Evolutionary conservation across 2,329 filamentous ascomycete species (phyloP), one percentile per base, ranked within the genome.

Genomic region (Exophiala viscosa): DNA sequence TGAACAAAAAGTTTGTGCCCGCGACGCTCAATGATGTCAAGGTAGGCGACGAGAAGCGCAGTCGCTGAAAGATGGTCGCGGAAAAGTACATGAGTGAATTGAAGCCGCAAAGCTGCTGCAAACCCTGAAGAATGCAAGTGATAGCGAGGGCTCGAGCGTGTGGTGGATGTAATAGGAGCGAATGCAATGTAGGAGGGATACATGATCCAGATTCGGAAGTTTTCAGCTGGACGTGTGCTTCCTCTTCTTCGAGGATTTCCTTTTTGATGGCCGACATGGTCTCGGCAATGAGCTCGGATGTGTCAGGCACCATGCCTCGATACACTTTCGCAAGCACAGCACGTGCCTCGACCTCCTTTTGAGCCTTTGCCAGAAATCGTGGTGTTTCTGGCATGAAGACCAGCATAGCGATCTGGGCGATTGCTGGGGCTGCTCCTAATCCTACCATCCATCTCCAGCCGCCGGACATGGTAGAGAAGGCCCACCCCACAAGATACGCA

Each of bases 371-470:
- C 17, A 96, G 77, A 86, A 89, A 96, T 18, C 92, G 79, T 32
- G 92, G 92, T 10, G 88, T 95, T 70, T 97, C 92, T 0, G 90
- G 90, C 80, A 96, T 86, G 46, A 83, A 75, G 2, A 83, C 62
- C 54, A 96, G 72, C 49, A 95, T 72, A 0, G 76, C 66, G 4
- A 82, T 80, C 67, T 96, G 92, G 3, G 90, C 50, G 0, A 81
- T 68, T 0, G 90, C 91, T 0, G 92, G 92, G 20, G 86, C 57
- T 7, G 87, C 87, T 0, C 91, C 92, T 0, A 96, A 70, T 0
- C 91, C 91, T 0, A 96, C 90, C 81, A 96, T 91, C 85, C 88
- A 95, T 45, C 90, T 78, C 91, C 92, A 97, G 1, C 87, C 89
- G 10, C 78, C 80, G 6, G 62, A 54, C 6, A 80, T 77, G 5